Evolutionary conservation across 371 early-diverging fungal species (phyloP).

Genomic region (Rhizopus arrhizus): DNA sequence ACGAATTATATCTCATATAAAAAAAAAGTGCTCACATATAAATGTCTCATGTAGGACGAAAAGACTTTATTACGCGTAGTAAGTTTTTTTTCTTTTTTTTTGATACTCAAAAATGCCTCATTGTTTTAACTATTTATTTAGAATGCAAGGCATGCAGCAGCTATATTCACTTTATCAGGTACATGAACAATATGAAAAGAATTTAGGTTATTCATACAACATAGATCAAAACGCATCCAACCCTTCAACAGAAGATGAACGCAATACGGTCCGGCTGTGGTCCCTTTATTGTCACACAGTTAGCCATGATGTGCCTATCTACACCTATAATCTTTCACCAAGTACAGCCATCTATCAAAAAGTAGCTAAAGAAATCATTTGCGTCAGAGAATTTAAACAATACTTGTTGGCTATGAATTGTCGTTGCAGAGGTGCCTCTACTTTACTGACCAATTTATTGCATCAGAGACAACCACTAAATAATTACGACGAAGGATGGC

Average conservation of each 20-base stretch:
- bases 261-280: slow-evolving; percentile 62
- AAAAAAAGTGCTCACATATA: not conserved
- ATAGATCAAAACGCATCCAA: slow-evolving; percentile 43
- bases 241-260: slow-evolving; percentile 53
- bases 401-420: slow-evolving; percentile 65
- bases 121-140: slow-evolving; percentile 10
- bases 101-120: not conserved
- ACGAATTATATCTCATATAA: slow-evolving; percentile 36
- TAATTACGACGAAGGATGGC: slow-evolving; percentile 66
- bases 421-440: slow-evolving; percentile 64
- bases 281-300: slow-evolving; percentile 55
- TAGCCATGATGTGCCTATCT: slow-evolving; percentile 56
- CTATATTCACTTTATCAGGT: slow-evolving; percentile 54
- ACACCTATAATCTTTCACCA: slow-evolving; percentile 65
- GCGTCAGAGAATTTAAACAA: slow-evolving; percentile 70
- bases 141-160: slow-evolving; percentile 40
- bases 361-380: slow-evolving; percentile 63
- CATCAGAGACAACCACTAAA: slow-evolving; percentile 60
- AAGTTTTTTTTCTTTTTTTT: slow-evolving; percentile 16
- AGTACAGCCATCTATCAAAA: slow-evolving; percentile 67
- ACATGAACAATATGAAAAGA: not conserved
- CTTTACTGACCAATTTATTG: slow-evolving; percentile 66
- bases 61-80: slow-evolving; percentile 44
- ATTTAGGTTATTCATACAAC: not conserved
- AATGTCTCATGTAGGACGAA: slow-evolving; percentile 18